phyloP scores from a whole-genome alignment of 2,329 filamentous ascomycete species.

The Endocalyx cinctus region DNA sequence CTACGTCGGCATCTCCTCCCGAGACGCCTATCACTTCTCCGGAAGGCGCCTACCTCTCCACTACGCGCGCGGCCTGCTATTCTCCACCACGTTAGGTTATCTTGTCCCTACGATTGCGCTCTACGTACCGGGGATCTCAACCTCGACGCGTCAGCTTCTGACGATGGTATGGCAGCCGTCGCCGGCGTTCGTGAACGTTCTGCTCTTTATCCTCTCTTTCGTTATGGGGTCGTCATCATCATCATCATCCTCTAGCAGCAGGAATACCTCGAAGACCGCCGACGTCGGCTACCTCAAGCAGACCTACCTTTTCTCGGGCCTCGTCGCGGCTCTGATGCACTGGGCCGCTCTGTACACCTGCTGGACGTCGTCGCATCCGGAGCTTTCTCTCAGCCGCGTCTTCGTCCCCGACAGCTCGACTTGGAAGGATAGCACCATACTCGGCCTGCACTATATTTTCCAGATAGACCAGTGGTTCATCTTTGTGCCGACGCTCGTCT shows the following conservation, averaged over 20 bases:
- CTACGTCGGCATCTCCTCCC: conserved; percentile 10
- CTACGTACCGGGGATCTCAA: conserved; percentile 13
- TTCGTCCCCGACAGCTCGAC: conserved; percentile 16
- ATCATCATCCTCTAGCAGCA: not conserved
- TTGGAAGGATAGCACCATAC: conserved; percentile 15
- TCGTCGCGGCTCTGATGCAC: conserved; percentile 17
- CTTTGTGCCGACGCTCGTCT: conserved; percentile 18
- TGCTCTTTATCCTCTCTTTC: conserved; percentile 15
- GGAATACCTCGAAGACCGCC: conserved; percentile 5
- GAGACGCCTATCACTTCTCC: conserved; percentile 14
- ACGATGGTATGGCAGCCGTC: conserved; percentile 23
- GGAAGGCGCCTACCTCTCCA: conserved; percentile 14
- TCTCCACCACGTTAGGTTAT: conserved; percentile 18
- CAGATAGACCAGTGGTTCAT: conserved; percentile 23
- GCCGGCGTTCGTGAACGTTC: conserved; percentile 17
- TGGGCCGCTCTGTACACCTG: conserved; percentile 17
- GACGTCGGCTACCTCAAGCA: conserved; percentile 23
- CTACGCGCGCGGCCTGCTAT: conserved; percentile 18
- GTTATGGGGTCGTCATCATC: conserved; percentile 6
- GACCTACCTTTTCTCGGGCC: conserved; percentile 15
- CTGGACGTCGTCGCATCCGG: conserved; percentile 15
- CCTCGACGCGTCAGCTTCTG: conserved; percentile 16
- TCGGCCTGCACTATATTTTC: conserved; percentile 26
- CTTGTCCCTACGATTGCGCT: conserved; percentile 20
- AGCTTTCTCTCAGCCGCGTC: conserved; percentile 18